phyloP scores from a whole-genome alignment of 1,284 basidiomycete genomes.

The Hemileia vastatrix region DNA sequence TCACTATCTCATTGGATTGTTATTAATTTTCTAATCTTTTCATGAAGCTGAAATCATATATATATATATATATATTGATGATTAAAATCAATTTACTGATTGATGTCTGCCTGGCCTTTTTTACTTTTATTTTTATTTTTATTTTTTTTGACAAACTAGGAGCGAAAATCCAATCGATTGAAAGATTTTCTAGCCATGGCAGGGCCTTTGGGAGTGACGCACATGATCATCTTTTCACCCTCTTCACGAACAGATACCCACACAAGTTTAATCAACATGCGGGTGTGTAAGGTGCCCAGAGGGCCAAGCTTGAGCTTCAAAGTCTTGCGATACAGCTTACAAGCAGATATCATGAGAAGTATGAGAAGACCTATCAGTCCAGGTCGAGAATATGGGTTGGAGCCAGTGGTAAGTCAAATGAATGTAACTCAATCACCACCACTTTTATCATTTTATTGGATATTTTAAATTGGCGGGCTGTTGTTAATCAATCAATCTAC shows the following conservation, averaged over 20 bases:
- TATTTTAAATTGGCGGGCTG: not conserved
- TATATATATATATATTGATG: too few relatives aligned
- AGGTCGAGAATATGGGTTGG: conserved; percentile 72
- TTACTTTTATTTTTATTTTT: too few relatives aligned
- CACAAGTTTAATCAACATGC: conserved; percentile 60
- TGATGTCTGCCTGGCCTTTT: too few relatives aligned
- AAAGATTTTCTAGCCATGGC: conserved; percentile 94
- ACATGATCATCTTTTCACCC: conserved; percentile 69
- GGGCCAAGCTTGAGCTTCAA: conserved; percentile 93
- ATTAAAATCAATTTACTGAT: too few relatives aligned
- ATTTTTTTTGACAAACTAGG: too few relatives aligned
- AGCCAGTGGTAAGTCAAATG: conserved; percentile 60
- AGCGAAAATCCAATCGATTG: conserved; percentile 80
- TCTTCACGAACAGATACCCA: conserved; percentile 32
- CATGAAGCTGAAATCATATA: too few relatives aligned
- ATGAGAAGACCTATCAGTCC: conserved; percentile 61
- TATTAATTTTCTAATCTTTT: too few relatives aligned
- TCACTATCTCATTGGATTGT: too few relatives aligned
- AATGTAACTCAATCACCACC: not conserved
- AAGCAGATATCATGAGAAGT: conserved; percentile 65
- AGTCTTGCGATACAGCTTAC: conserved; percentile 80
- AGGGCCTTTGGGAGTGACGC: conserved; percentile 80
- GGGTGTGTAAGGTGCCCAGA: conserved; percentile 74
- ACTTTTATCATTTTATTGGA: not conserved
- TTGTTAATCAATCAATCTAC: not conserved